Conservation (phyloP, 2,329 filamentous ascomycete species). For the Macrophomina tecta region DNA sequence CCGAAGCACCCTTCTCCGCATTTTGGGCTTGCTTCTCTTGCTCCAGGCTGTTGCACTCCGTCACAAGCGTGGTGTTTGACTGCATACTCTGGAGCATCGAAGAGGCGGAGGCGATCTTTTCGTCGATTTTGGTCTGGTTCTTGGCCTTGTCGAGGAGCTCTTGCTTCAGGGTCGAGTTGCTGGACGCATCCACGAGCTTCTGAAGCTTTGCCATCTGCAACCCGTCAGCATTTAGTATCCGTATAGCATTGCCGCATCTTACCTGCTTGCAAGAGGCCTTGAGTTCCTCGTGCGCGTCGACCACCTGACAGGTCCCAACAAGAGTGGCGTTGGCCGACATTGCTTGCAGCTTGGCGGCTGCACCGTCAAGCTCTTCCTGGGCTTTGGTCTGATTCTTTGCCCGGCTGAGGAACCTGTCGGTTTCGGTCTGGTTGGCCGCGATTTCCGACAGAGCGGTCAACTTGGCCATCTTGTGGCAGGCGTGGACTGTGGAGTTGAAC, state of each 20-base stretch:
- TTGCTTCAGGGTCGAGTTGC: slow-evolving; percentile 11
- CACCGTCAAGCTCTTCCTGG: neutral
- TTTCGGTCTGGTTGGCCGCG: slow-evolving; percentile 1
- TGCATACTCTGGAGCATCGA: neutral
- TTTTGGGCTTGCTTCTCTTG: neutral
- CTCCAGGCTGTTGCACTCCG: neutral
- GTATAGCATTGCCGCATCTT: neutral
- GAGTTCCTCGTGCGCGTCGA: slow-evolving; percentile 17
- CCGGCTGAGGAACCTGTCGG: neutral
- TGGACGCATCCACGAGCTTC: slow-evolving; percentile 3
- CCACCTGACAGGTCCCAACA: neutral
- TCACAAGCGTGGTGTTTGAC: slow-evolving; percentile 3
- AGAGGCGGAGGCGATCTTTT: neutral
- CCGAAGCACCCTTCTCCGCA: slow-evolving; percentile 5
- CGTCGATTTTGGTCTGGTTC: slow-evolving; percentile 5
- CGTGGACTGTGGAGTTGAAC: neutral
- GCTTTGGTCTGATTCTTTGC: slow-evolving; percentile 4
- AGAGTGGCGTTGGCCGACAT: slow-evolving; percentile 7
- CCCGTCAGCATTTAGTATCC: too few relatives aligned
- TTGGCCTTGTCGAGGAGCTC: slow-evolving; percentile 12
- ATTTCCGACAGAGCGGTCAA: slow-evolving; percentile 4
- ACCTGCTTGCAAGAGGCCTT: slow-evolving; percentile 9
- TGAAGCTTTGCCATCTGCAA: slow-evolving; percentile 2
- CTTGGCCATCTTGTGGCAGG: neutral
- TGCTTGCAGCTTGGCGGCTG: slow-evolving; percentile 1